Conservation (phyloP, 2,329 filamentous ascomycete species). For the Botrytis galanthina region DNA sequence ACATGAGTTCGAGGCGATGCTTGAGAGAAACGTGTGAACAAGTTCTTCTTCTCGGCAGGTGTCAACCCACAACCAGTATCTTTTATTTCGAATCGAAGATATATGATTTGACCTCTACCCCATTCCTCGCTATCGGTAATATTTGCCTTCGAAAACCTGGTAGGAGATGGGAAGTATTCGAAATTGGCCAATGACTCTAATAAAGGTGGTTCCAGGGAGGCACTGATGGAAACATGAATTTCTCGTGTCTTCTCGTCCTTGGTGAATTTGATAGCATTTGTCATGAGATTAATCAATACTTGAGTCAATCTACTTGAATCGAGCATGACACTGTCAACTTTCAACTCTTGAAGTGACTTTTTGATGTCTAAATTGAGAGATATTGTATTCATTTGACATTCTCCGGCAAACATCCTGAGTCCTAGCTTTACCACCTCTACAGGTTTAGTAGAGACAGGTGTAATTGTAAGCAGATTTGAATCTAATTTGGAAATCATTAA, state of each 20-base stretch:
- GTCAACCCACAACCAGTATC: constrained; percentile 75
- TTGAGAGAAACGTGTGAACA: constrained; percentile 78
- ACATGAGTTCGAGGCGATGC: constrained; percentile 73
- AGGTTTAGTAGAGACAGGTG: constrained; percentile 67
- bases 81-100: constrained; percentile 68
- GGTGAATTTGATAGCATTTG: constrained; percentile 82
- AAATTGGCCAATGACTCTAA: constrained; percentile 18
- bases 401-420: constrained; percentile 75
- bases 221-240: constrained; percentile 44
- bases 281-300: constrained; percentile 76
- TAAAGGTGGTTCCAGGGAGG: constrained; percentile 41
- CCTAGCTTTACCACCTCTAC: constrained; percentile 64
- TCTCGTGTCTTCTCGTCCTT: constrained; percentile 58
- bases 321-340: constrained; percentile 63
- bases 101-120: constrained; percentile 51
- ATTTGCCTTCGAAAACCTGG: constrained; percentile 35
- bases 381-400: constrained; percentile 68
- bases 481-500: constrained; percentile 69
- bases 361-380: constrained; percentile 63
- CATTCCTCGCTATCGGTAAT: constrained; percentile 33
- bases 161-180: constrained; percentile 27
- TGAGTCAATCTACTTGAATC: constrained; percentile 75
- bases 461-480: constrained; percentile 66
- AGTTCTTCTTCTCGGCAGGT: constrained; percentile 64
- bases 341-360: constrained; percentile 55